These are phyloP conservation scores for Paecilomyces fulvus DNA, from an alignment of 2,329 filamentous ascomycete genomes.

Conservation along the genomic window DNA sequence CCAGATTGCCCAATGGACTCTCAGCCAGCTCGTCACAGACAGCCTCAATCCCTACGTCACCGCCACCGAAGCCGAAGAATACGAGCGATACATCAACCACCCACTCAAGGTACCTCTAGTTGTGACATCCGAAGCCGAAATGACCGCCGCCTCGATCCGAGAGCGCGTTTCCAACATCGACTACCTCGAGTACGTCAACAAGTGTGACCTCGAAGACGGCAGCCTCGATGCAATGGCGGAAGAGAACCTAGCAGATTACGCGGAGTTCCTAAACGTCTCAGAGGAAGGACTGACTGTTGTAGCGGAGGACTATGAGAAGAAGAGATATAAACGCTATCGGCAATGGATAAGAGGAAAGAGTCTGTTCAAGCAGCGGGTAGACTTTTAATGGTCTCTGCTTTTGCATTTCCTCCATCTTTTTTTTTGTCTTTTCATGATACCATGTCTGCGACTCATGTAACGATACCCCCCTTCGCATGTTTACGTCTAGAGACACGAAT, in stretches of 20 bases:
- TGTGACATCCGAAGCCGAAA: conserved; percentile 34
- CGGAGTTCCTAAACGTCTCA: conserved; percentile 64
- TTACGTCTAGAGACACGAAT: not conserved
- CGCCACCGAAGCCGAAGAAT: conserved; percentile 70
- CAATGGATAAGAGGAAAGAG: conserved; percentile 95
- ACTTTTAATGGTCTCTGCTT: conserved; percentile 20
- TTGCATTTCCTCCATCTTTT: conserved; percentile 1
- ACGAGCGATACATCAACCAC: conserved; percentile 79
- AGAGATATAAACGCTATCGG: conserved; percentile 90
- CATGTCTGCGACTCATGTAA: not conserved
- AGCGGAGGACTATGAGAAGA: conserved; percentile 79
- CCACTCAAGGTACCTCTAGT: conserved; percentile 76
- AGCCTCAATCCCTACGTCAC: conserved; percentile 79
- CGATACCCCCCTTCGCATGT: conserved; percentile 1
- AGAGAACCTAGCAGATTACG: conserved; percentile 64
- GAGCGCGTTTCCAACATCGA: conserved; percentile 47
- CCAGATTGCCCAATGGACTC: conserved; percentile 72
- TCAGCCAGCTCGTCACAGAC: conserved; percentile 75
- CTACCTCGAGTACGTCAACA: conserved; percentile 72
- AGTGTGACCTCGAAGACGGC: conserved; percentile 53
- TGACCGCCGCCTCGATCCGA: conserved; percentile 25
- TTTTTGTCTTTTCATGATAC: not conserved
- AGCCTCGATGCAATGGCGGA: conserved; percentile 39
- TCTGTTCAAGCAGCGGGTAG: conserved; percentile 79
- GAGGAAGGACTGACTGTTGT: conserved; percentile 82